Evolutionary conservation across 768 basidiomycete species (phyloP).

Genomic region (Xanthoconium purpureum): DNA sequence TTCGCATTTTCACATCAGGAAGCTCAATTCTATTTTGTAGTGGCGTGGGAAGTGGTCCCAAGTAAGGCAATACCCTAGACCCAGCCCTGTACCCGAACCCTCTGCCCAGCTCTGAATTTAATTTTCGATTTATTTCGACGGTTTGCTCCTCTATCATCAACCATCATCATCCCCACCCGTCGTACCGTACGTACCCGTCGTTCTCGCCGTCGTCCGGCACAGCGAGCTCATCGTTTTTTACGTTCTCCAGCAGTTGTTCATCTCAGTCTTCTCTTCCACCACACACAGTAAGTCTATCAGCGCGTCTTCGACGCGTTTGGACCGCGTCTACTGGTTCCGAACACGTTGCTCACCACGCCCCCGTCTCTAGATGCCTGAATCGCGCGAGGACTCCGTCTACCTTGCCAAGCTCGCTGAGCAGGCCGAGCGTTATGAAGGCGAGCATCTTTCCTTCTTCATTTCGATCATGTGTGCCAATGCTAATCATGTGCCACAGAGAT

Average conservation of each 20-base stretch:
- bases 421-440: conserved; percentile 98
- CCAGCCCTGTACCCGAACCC: conserved; percentile 56
- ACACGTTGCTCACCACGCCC: conserved; percentile 16
- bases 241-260: conserved; percentile 10
- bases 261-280: conserved; percentile 21
- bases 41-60: conserved; percentile 23
- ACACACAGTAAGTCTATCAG: conserved; percentile 40
- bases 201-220: conserved; percentile 31
- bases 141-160: conserved; percentile 43
- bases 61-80: conserved; percentile 31
- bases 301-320: conserved; percentile 41
- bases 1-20: conserved; percentile 13
- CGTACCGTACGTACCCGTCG: conserved; percentile 41
- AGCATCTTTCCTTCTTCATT: conserved; percentile 24
- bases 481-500: conserved; percentile 57
- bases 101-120: conserved; percentile 73
- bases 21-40: conserved; percentile 6
- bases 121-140: conserved; percentile 52
- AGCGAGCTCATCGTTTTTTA: conserved; percentile 35
- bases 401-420: conserved; percentile 99
- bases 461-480: conserved; percentile 14
- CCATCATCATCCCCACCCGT: conserved; percentile 41
- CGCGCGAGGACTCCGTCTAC: conserved; percentile 96
- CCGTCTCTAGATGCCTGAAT: conserved; percentile 62
- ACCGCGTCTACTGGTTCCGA: conserved; percentile 18